These are phyloP conservation scores for Aureobasidium subglaciale DNA, from an alignment of 2,329 filamentous ascomycete species.

Conservation along the genomic window DNA sequence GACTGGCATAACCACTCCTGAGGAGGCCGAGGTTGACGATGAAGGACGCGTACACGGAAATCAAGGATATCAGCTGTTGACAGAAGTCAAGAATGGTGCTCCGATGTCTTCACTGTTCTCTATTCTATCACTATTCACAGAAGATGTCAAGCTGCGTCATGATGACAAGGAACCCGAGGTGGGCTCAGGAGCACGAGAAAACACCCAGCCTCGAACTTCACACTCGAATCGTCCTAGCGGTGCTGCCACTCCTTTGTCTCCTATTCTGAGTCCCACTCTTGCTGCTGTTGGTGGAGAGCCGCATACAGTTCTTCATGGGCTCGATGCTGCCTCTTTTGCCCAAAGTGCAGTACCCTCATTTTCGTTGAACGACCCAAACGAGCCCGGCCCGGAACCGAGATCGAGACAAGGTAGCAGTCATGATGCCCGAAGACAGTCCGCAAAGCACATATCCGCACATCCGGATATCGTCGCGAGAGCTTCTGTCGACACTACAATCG, in stretches of 20 bases:
- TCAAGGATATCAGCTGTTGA: constrained; percentile 88
- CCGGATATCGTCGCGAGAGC: constrained; percentile 96
- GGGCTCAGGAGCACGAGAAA: constrained; percentile 30
- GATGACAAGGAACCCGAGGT: constrained; percentile 50
- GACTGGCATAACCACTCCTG: constrained; percentile 30
- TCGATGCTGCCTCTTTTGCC: constrained; percentile 22
- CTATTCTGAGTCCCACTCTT: constrained; percentile 31
- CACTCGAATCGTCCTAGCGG: not conserved
- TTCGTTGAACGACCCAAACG: constrained; percentile 51
- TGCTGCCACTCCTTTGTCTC: constrained; percentile 31
- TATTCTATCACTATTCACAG: constrained; percentile 92
- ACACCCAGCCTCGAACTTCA: not conserved
- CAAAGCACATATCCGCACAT: constrained; percentile 67
- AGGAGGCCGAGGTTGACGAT: constrained; percentile 47
- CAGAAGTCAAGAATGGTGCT: constrained; percentile 94
- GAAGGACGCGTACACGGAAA: constrained; percentile 58
- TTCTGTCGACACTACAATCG: constrained; percentile 93
- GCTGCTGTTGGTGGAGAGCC: constrained; percentile 17
- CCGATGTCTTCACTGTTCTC: constrained; percentile 98
- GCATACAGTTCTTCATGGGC: constrained; percentile 15
- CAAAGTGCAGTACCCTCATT: constrained; percentile 62
- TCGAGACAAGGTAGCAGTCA: not conserved
- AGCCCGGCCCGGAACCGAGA: constrained; percentile 15
- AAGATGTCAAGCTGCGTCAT: constrained; percentile 75
- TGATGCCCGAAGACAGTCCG: constrained; percentile 19